Conservation (phyloP, 805 yeast species). For the Yueomyces sinensis region DNA sequence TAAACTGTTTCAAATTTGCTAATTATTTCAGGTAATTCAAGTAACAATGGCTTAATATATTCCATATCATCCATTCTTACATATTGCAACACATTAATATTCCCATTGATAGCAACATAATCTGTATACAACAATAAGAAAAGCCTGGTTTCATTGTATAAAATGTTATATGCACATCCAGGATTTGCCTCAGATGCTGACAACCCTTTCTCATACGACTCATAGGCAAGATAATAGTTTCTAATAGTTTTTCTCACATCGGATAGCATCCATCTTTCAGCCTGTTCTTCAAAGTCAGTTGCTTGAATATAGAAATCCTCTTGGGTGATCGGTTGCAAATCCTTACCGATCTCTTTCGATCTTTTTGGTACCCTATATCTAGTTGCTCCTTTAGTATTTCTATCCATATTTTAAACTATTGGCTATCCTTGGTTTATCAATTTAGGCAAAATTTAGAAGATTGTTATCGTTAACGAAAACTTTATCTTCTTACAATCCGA, state of each 20-base stretch:
- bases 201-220: conserved; percentile 23
- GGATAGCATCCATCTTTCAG: conserved; percentile 23
- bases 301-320: conserved; percentile 21
- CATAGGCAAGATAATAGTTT: conserved; percentile 15
- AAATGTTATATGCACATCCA: conserved; percentile 24
- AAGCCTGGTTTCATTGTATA: conserved; percentile 21
- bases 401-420: too few species aligned
- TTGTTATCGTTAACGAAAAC: too few species aligned
- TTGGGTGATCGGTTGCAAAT: conserved; percentile 6
- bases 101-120: conserved; percentile 17
- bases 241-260: conserved; percentile 20
- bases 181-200: conserved; percentile 13
- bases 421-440: too few species aligned
- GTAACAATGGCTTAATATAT: conserved; percentile 5
- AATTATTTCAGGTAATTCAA: conserved; percentile 9
- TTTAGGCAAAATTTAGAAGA: too few species aligned
- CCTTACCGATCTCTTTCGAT: background rate
- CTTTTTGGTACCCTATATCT: too few species aligned
- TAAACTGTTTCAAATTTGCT: conserved; percentile 11
- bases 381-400: too few species aligned
- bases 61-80: conserved; percentile 15
- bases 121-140: conserved; percentile 18
- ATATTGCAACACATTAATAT: conserved; percentile 18
- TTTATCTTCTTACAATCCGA: too few species aligned
- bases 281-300: conserved; percentile 20